Evolutionary conservation across 176 grass and related monocot species (phyloP).

Genomic region (Musa troglodytarum): DNA sequence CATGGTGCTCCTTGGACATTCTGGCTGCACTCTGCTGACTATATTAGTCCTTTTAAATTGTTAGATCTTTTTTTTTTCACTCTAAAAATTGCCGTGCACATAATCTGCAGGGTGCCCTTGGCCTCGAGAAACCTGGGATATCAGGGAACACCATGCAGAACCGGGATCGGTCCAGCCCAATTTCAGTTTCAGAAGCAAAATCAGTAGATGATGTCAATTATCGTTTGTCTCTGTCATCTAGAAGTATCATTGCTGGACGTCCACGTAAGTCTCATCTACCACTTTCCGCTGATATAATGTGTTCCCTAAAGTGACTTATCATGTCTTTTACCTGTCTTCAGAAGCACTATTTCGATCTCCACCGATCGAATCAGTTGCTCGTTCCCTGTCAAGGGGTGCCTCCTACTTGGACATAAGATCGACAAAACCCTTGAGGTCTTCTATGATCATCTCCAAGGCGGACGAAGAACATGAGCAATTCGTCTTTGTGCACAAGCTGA

Average conservation of each 20-base stretch:
- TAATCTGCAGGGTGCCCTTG: conserved; percentile 40
- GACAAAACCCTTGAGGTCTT: conserved; percentile 61
- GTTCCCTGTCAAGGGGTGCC: conserved; percentile 47
- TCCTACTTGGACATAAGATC: conserved; percentile 47
- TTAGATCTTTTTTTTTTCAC: background rate
- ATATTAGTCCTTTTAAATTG: background rate
- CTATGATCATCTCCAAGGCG: conserved; percentile 64
- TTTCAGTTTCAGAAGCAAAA: conserved; percentile 57
- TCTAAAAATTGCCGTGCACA: background rate
- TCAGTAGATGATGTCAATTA: conserved; percentile 46
- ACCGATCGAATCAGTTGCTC: conserved; percentile 64
- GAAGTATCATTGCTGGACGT: conserved; percentile 36
- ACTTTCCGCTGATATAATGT: conserved; percentile 12
- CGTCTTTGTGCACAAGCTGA: conserved; percentile 57
- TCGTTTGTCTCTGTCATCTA: conserved; percentile 38
- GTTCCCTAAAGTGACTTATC: background rate
- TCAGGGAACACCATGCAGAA: conserved; percentile 26
- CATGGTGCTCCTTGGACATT: no score
- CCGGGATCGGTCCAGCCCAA: conserved; percentile 40
- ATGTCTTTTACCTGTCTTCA: conserved; percentile 17
- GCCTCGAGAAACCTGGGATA: conserved; percentile 32
- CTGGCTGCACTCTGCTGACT: conserved; percentile 9
- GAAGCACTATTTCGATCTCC: conserved; percentile 71
- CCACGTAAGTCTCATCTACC: conserved; percentile 50
- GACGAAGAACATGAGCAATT: conserved; percentile 79